Percentiles rank a stretch among this genome's conserved stretches.
Evolutionary conservation across 2,329 filamentous ascomycete genomes (phyloP).

Genomic region (Juglanconis sp.): DNA sequence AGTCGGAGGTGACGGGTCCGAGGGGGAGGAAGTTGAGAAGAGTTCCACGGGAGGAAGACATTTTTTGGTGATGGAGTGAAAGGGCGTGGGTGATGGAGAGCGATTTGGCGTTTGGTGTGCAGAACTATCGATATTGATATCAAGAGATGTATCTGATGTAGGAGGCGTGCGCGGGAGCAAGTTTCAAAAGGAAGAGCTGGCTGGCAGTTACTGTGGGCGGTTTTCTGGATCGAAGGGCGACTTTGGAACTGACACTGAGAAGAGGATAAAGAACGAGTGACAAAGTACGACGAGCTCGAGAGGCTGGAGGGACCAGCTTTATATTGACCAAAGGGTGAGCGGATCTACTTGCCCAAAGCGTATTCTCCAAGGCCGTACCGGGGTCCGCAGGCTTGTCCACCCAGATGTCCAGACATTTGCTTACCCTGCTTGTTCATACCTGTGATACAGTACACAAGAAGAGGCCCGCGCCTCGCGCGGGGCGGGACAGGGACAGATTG

Average conservation of each 20-base stretch:
- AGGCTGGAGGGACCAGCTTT: slow-evolving; percentile 5
- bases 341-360: slow-evolving; percentile 8
- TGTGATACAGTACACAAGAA: background rate
- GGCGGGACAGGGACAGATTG: background rate
- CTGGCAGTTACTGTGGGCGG: background rate
- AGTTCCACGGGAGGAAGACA: slow-evolving; percentile 11
- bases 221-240: background rate
- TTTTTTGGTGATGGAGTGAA: background rate
- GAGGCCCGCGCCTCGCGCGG: background rate
- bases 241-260: background rate
- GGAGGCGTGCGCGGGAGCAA: too few relatives aligned
- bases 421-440: background rate
- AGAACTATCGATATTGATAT: too few relatives aligned
- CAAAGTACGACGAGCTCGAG: background rate
- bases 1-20: slow-evolving; percentile 55
- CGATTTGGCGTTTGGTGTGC: background rate
- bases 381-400: slow-evolving; percentile 1
- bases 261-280: background rate
- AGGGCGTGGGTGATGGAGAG: background rate
- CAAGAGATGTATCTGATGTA: background rate
- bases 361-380: background rate
- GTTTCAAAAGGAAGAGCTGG: background rate
- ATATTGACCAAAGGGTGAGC: slow-evolving; percentile 7
- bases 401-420: background rate
- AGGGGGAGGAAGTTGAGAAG: slow-evolving; percentile 50